Percentiles rank a stretch among this genome's conserved stretches.
Conservation (phyloP, 495 filamentous ascomycete genomes). For the Penicillium pulvis region DNA sequence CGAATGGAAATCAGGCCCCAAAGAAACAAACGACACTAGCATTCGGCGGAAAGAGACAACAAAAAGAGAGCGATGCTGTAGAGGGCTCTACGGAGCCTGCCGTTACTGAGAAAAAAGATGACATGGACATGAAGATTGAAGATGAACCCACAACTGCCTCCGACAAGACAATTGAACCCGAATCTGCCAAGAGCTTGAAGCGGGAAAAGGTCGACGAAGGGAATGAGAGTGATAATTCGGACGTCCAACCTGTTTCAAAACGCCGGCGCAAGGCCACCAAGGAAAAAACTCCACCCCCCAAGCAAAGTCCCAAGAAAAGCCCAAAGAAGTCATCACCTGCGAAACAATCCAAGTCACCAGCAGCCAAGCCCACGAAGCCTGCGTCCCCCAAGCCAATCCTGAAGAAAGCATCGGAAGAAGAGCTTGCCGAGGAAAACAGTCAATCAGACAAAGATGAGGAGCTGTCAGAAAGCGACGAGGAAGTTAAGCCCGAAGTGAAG, state of each 20-base stretch:
- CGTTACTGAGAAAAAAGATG: constrained; percentile 36
- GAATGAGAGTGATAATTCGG: constrained; percentile 51
- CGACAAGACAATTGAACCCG: constrained; percentile 7
- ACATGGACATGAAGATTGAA: constrained; percentile 42
- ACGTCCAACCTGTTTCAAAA: constrained; percentile 55
- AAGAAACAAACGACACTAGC: constrained; percentile 75
- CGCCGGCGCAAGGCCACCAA: constrained; percentile 34
- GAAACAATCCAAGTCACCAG: constrained; percentile 24
- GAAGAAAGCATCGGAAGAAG: constrained; percentile 41
- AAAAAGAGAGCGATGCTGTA: constrained; percentile 24
- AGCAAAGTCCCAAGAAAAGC: constrained; percentile 7
- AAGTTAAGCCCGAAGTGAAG: constrained; percentile 72
- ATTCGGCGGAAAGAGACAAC: constrained; percentile 52
- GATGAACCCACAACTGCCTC: constrained; percentile 18
- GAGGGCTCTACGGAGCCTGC: constrained; percentile 14
- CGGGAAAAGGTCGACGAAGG: constrained; percentile 38
- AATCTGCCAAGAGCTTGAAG: constrained; percentile 32
- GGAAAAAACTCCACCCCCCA: constrained; percentile 11
- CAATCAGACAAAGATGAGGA: constrained; percentile 52
- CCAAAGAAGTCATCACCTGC: constrained; percentile 30
- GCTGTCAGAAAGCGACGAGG: constrained; percentile 51
- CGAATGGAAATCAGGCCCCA: constrained; percentile 43
- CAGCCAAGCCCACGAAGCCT: constrained; percentile 18
- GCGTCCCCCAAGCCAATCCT: constrained; percentile 26
- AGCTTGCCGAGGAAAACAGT: constrained; percentile 37